A percentile compares a stretch with the other conserved stretches of the same genome.
phyloP scores from a whole-genome alignment of 2,329 filamentous ascomycete genomes.

The Cladophialophora chaetospira region DNA sequence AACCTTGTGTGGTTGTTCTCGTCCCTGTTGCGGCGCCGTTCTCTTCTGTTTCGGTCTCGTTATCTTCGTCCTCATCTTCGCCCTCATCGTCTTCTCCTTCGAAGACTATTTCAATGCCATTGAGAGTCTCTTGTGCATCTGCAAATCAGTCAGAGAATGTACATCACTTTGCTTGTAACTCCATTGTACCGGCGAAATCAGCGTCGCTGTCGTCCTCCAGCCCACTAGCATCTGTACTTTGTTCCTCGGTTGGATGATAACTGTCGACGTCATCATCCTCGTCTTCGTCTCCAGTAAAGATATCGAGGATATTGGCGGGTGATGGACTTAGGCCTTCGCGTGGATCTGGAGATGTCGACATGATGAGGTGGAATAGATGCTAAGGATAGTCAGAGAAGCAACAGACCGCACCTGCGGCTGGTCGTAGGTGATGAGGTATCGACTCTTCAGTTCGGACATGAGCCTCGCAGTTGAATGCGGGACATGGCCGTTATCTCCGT shows the following conservation, averaged over 20 bases:
- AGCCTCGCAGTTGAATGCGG: slow-evolving; percentile 4
- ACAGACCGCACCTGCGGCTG: neutral
- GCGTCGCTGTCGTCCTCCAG: slow-evolving; percentile 21
- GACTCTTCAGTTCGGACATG: neutral
- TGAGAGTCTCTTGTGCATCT: slow-evolving; percentile 31
- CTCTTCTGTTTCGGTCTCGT: slow-evolving; percentile 43
- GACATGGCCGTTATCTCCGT: slow-evolving; percentile 10
- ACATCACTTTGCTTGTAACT: neutral
- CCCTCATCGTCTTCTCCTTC: slow-evolving; percentile 56
- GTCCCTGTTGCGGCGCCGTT: slow-evolving; percentile 2
- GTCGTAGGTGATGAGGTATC: slow-evolving; percentile 4
- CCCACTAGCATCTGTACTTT: slow-evolving; percentile 21
- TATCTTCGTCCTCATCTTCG: slow-evolving; percentile 71
- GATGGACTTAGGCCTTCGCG: slow-evolving; percentile 29
- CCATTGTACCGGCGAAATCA: slow-evolving; percentile 24
- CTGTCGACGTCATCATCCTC: slow-evolving; percentile 31
- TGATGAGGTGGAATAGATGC: slow-evolving; percentile 12
- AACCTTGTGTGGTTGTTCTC: slow-evolving; percentile 25
- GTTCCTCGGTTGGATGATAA: slow-evolving; percentile 24
- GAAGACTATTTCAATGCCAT: slow-evolving; percentile 32
- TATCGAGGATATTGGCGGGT: slow-evolving; percentile 26
- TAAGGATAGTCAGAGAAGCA: neutral
- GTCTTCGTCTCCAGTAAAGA: slow-evolving; percentile 28
- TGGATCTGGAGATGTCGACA: slow-evolving; percentile 24
- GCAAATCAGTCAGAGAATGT: neutral